Evolutionary conservation across 2,329 filamentous ascomycete genomes (phyloP).

Genomic region (Hawksworthiomyces lignivorus): DNA sequence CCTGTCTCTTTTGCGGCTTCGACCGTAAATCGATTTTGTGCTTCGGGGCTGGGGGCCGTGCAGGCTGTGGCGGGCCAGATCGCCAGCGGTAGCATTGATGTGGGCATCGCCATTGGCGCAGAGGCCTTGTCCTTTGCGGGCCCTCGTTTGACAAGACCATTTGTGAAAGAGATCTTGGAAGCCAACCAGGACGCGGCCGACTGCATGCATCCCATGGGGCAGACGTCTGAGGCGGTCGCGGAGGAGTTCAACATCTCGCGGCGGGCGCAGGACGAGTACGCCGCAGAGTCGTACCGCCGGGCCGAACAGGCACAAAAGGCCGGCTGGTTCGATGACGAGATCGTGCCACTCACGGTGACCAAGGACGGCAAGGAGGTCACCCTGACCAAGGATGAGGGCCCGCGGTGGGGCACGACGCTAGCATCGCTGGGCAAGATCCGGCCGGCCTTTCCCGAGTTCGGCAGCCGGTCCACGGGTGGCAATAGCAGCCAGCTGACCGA

Average conservation of each 20-base stretch:
- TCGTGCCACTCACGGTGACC: constrained; percentile 74
- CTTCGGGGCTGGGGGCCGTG: constrained; percentile 85
- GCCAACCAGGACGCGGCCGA: constrained; percentile 69
- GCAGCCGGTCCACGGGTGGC: constrained; percentile 76
- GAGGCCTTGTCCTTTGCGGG: constrained; percentile 76
- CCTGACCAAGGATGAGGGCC: constrained; percentile 78
- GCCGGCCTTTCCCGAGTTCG: constrained; percentile 82
- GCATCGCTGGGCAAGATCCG: constrained; percentile 77
- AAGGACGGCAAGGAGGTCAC: constrained; percentile 71
- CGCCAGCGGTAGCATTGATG: constrained; percentile 65
- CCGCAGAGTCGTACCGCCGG: constrained; percentile 76
- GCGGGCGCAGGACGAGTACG: constrained; percentile 73
- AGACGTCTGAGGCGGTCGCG: constrained; percentile 92
- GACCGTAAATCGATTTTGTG: constrained; percentile 91
- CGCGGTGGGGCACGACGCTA: constrained; percentile 78
- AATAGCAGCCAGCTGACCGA: constrained; percentile 96
- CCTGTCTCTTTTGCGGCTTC: constrained; percentile 79
- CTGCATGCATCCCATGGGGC: constrained; percentile 95
- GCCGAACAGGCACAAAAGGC: constrained; percentile 85
- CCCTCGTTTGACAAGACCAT: constrained; percentile 61
- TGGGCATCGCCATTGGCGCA: constrained; percentile 79
- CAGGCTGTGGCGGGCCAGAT: constrained; percentile 92
- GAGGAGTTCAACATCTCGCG: constrained; percentile 78
- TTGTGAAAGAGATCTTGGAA: constrained; percentile 65
- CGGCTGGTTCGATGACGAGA: constrained; percentile 89